Evolutionary conservation across 352 stramenopile genomes (phyloP).

Genomic region (Pythium dissimile): DNA sequence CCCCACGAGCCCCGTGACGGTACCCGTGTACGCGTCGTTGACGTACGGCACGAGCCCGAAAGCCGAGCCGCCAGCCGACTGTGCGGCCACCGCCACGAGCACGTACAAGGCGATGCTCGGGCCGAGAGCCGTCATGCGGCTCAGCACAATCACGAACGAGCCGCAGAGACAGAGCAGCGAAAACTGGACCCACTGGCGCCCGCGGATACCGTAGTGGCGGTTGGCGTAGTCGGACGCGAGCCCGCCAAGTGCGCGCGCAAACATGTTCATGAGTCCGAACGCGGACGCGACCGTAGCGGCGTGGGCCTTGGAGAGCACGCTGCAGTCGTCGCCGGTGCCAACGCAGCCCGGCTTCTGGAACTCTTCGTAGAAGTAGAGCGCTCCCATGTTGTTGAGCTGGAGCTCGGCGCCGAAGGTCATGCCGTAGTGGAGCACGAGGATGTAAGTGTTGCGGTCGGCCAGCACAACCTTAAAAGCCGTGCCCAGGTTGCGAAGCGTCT

Average conservation of each 20-base stretch:
- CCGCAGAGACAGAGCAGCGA: constrained; percentile 73
- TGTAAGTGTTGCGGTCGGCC: constrained; percentile 86
- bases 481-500: constrained; percentile 22
- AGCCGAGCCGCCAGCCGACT: constrained; percentile 68
- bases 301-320: constrained; percentile 45
- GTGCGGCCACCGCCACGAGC: constrained; percentile 90
- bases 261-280: constrained; percentile 95
- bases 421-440: constrained; percentile 93
- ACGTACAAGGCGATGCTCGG: constrained; percentile 85
- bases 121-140: constrained; percentile 63
- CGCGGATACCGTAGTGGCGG: constrained; percentile 81
- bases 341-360: constrained; percentile 68
- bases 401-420: constrained; percentile 94
- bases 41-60: constrained; percentile 78
- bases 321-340: constrained; percentile 31
- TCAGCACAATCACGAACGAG: constrained; percentile 85
- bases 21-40: constrained; percentile 60
- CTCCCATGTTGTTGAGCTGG: constrained; percentile 95
- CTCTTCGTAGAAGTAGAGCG: constrained; percentile 90
- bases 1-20: constrained; percentile 61
- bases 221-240: constrained; percentile 86
- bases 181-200: constrained; percentile 86
- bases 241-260: constrained; percentile 87
- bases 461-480: constrained; percentile 54
- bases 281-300: constrained; percentile 87